Base-by-base conservation (phyloP, 1,284 basidiomycete species). In the Moniliophthora roreri region DNA sequence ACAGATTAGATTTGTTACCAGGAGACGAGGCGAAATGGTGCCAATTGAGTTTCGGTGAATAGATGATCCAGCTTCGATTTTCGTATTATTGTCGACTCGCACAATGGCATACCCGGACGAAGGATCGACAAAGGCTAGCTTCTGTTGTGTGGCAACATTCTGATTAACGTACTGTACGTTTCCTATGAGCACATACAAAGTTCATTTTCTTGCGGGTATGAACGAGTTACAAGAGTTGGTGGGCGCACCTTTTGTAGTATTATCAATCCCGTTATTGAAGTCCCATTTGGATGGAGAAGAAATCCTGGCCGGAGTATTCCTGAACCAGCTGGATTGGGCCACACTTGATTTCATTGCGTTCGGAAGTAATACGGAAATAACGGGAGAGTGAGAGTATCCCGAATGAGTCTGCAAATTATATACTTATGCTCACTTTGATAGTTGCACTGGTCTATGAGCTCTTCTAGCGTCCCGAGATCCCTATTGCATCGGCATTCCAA, bases 231-330 rank as follows among this genome's bases (percentile, higher is more conserved):
- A 18, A 35, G 7, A 32, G n/a, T 28, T n/a, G 13, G 7, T 13
- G 8, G 2, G 71, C 79, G 54, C 59, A 85, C 83, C 82, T 66
- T 78, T 77, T 0, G 84, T 86, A 39, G 83, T 75, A 57, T 85
- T 83, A 58, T 86, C 84, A 53, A 78, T 78, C 50, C 66, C 72
- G 0, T 79, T 80, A 59, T 78, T 84, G 62, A 78, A 87, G 46
- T 80, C 76, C 79, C 81, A 87, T 16, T 71, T 68, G 56, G 81
- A 72, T 68, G 56, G 81, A 72, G 63, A 87, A 86, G 67, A 87
- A 88, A 7, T 66, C 70, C 16, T 62, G 42, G 3, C 82, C 82
- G 13, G 28, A 32, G 11, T 32, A 32, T 11, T 32, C 28, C 11
- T 32, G 6, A 11, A 32, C 7, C 6, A 11, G 28, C 11, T 32